A percentile compares a stretch with the other conserved stretches of the same genome.
Evolutionary conservation across 2,329 filamentous ascomycete genomes (phyloP).

Genomic region (Aspergillus sojae): DNA sequence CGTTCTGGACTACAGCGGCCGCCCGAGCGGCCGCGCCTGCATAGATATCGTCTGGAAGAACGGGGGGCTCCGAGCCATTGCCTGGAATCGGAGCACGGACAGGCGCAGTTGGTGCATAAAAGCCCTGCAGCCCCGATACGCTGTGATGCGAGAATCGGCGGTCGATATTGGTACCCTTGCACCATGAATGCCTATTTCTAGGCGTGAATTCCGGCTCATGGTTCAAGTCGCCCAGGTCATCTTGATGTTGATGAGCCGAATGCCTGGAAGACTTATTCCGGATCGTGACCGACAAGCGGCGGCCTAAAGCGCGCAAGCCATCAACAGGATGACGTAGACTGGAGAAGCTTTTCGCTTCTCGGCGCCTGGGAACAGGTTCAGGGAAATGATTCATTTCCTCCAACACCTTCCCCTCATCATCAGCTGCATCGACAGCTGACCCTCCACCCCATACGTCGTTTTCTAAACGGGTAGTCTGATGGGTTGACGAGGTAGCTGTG

Average conservation of each 20-base stretch:
- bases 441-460: slow-evolving; percentile 29
- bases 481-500: slow-evolving; percentile 35
- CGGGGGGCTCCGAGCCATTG: slow-evolving; percentile 40
- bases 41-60: slow-evolving; percentile 43
- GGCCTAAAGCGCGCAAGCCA: slow-evolving; percentile 44
- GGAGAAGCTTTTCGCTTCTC: slow-evolving; percentile 46
- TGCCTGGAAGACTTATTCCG: slow-evolving; percentile 41
- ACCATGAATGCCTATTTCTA: slow-evolving; percentile 29
- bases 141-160: slow-evolving; percentile 41
- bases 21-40: slow-evolving; percentile 50
- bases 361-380: slow-evolving; percentile 34
- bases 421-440: slow-evolving; percentile 25
- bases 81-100: slow-evolving; percentile 39
- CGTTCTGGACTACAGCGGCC: slow-evolving; percentile 54
- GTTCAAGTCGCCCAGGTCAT: slow-evolving; percentile 15
- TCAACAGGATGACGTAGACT: slow-evolving; percentile 45
- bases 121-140: slow-evolving; percentile 36
- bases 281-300: slow-evolving; percentile 44
- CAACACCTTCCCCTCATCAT: slow-evolving; percentile 29
- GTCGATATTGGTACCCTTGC: slow-evolving; percentile 33
- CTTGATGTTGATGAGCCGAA: slow-evolving; percentile 21
- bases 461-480: slow-evolving; percentile 23
- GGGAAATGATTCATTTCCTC: slow-evolving; percentile 38
- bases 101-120: slow-evolving; percentile 34
- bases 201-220: slow-evolving; percentile 25